Evolutionary conservation across 176 grass and related monocot species (phyloP).

Genomic region (Stipa capillata): DNA sequence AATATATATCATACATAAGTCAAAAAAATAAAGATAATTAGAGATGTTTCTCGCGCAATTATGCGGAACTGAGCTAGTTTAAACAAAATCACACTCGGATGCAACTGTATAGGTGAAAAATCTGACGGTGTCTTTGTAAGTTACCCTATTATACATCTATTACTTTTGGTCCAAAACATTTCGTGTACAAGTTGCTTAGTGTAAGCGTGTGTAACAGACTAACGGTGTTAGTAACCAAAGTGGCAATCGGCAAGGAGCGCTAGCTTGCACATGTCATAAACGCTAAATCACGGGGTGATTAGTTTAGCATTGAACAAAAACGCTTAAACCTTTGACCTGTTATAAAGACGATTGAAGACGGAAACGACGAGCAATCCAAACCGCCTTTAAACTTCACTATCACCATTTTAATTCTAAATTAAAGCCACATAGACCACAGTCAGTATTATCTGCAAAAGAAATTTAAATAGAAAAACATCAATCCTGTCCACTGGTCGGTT

Average conservation of each 20-base stretch:
- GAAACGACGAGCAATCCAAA: not conserved
- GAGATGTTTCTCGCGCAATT: no score
- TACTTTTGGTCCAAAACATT: not conserved
- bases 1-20: no score
- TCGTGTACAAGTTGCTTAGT: not conserved
- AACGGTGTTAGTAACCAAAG: no score
- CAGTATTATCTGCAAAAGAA: not conserved
- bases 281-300: not conserved
- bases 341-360: not conserved
- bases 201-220: not conserved
- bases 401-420: not conserved
- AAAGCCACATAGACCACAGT: not conserved
- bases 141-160: not conserved
- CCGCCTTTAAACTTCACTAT: not conserved
- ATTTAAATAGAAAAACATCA: not conserved
- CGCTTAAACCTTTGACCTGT: not conserved
- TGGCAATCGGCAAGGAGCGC: not conserved
- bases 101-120: not conserved
- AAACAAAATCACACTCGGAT: not conserved
- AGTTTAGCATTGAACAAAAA: not conserved
- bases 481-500: not conserved
- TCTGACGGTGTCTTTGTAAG: not conserved
- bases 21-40: no score
- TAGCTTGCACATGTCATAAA: not conserved
- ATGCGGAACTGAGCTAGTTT: no score